phyloP scores from a whole-genome alignment of 2,329 filamentous ascomycete species.

The Eutypa lata region DNA sequence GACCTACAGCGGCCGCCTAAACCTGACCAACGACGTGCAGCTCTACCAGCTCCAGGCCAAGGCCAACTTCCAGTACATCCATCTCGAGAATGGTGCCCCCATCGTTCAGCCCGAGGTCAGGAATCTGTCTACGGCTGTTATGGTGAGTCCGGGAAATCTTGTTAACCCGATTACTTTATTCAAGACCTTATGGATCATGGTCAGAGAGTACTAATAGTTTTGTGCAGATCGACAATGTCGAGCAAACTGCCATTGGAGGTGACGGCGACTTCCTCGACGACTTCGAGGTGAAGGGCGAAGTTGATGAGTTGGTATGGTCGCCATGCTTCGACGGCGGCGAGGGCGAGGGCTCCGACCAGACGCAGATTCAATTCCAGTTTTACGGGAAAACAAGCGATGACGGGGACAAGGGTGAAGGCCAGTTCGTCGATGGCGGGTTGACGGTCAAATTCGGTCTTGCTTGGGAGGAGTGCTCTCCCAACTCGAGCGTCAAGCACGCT shows the following conservation, averaged over 20 bases:
- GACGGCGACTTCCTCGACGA: conserved; percentile 9
- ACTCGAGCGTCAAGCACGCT: conserved; percentile 8
- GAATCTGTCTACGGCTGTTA: conserved; percentile 15
- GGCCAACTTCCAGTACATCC: conserved; percentile 11
- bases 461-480: conserved; percentile 14
- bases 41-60: conserved; percentile 9
- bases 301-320: conserved; percentile 10
- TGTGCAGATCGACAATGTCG: conserved; percentile 10
- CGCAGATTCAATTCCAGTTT: conserved; percentile 10
- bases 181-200: no score
- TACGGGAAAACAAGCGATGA: conserved; percentile 11
- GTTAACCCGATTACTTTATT: background rate
- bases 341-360: conserved; percentile 12
- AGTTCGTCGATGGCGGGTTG: conserved; percentile 10
- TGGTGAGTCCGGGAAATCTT: conserved; percentile 8
- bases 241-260: conserved; percentile 9
- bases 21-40: conserved; percentile 11
- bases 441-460: conserved; percentile 11
- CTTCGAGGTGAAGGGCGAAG: conserved; percentile 6
- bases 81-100: conserved; percentile 7
- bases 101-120: conserved; percentile 13
- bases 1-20: conserved; percentile 12
- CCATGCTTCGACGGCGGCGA: conserved; percentile 16
- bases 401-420: conserved; percentile 9
- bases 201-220: no score